These are phyloP conservation scores for Vishniacozyma victoriae DNA, from an alignment of 768 basidiomycete genomes.

Conservation along the genomic window DNA sequence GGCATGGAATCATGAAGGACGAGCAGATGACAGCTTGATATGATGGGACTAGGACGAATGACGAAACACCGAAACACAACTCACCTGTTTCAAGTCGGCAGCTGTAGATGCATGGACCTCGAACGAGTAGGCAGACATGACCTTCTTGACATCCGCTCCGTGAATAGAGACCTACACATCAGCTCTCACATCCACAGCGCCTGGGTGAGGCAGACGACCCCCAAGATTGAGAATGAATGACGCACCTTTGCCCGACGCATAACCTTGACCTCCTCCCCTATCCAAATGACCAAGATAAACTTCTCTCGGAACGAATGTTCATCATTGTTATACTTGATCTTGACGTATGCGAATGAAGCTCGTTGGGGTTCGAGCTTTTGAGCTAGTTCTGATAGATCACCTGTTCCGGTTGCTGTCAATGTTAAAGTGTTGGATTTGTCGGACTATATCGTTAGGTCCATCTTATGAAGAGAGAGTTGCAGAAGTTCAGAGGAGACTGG, in stretches of 20 bases:
- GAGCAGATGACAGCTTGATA: neutral
- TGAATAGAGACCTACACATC: conserved; percentile 78
- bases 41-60: neutral
- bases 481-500: neutral
- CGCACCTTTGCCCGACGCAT: conserved; percentile 85
- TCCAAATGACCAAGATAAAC: conserved; percentile 48
- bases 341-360: conserved; percentile 77
- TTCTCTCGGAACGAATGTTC: conserved; percentile 62
- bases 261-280: conserved; percentile 58
- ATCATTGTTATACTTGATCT: conserved; percentile 60
- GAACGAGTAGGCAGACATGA: conserved; percentile 70
- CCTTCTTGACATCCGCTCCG: conserved; percentile 74
- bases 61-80: conserved; percentile 1
- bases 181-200: conserved; percentile 10
- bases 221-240: too few relatives aligned
- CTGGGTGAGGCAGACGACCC: too few relatives aligned
- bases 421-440: conserved; percentile 61
- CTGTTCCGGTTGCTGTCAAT: conserved; percentile 71
- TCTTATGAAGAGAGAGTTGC: neutral
- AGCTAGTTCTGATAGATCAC: conserved; percentile 71
- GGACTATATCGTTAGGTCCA: conserved; percentile 18
- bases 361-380: conserved; percentile 59
- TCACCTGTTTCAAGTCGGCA: conserved; percentile 66
- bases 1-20: neutral
- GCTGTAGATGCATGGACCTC: conserved; percentile 78